Conservation (phyloP, 2,329 filamentous ascomycete species). For the Aspergillus sp. region DNA sequence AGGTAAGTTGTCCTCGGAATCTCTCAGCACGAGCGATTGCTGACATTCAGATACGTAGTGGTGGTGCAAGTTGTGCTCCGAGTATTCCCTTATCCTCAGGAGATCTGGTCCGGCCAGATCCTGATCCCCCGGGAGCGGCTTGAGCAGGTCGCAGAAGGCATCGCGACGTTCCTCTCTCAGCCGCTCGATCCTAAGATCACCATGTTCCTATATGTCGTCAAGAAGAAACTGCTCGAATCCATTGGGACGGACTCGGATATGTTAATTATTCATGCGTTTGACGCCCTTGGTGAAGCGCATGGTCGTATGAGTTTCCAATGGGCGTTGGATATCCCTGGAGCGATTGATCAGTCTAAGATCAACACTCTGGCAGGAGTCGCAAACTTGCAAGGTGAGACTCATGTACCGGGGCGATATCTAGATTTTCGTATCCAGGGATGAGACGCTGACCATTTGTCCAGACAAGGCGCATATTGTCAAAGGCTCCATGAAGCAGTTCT, state of each 20-base stretch:
- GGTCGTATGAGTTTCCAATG: constrained; percentile 46
- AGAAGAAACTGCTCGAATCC: constrained; percentile 6
- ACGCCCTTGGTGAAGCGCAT: constrained; percentile 52
- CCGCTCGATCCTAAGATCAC: constrained; percentile 7
- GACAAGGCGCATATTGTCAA: constrained; percentile 7
- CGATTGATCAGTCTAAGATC: constrained; percentile 10
- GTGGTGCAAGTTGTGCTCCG: constrained; percentile 4
- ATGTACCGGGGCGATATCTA: not conserved
- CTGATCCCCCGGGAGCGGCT: constrained; percentile 12
- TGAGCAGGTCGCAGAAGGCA: constrained; percentile 2
- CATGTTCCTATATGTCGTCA: constrained; percentile 16
- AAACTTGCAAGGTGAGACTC: constrained; percentile 7
- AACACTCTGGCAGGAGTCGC: constrained; percentile 5
- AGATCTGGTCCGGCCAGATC: constrained; percentile 15
- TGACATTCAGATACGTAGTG: not conserved
- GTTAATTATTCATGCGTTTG: constrained; percentile 12
- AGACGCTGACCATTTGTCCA: not conserved
- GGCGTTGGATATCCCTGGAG: constrained; percentile 13
- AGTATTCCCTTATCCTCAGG: constrained; percentile 10
- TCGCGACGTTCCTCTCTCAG: constrained; percentile 2
- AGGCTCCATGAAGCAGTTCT: constrained; percentile 14
- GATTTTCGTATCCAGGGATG: not conserved
- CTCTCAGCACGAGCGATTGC: not conserved
- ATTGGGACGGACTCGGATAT: constrained; percentile 6
- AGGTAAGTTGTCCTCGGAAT: constrained; percentile 3